phyloP scores from a whole-genome alignment of 495 filamentous ascomycete species.

The Chaetomidium leptoderma region DNA sequence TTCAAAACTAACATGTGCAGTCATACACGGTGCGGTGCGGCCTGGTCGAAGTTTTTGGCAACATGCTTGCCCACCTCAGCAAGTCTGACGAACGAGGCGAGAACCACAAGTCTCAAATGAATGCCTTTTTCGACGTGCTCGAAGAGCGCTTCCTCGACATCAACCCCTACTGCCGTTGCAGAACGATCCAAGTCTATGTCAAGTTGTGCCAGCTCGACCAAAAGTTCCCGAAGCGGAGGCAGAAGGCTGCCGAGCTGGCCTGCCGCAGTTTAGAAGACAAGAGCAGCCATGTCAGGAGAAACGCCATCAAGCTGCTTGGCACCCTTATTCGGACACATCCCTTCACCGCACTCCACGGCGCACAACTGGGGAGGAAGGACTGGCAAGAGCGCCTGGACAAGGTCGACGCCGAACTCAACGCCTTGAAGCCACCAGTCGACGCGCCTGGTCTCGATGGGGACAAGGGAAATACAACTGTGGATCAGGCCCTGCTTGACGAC shows the following conservation, averaged over 20 bases:
- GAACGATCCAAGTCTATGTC: constrained; percentile 88
- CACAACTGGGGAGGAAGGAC: constrained; percentile 74
- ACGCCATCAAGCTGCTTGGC: constrained; percentile 88
- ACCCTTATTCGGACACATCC: constrained; percentile 89
- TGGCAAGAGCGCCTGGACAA: constrained; percentile 76
- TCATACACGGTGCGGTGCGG: constrained; percentile 92
- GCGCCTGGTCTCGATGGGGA: constrained; percentile 69
- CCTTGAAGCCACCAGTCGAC: constrained; percentile 71
- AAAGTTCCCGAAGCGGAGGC: constrained; percentile 89
- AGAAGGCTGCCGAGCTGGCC: constrained; percentile 79
- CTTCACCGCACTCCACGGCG: constrained; percentile 87
- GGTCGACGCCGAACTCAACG: constrained; percentile 75
- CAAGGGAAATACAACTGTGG: constrained; percentile 55
- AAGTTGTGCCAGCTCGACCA: constrained; percentile 88
- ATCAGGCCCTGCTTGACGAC: constrained; percentile 78
- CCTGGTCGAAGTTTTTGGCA: constrained; percentile 97
- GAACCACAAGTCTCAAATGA: constrained; percentile 88
- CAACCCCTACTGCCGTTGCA: constrained; percentile 92
- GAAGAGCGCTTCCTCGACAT: constrained; percentile 95
- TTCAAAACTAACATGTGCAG: constrained; percentile 21
- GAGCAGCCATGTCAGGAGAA: constrained; percentile 92
- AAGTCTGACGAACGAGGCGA: constrained; percentile 86
- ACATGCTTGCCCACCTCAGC: constrained; percentile 84
- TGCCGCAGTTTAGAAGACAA: constrained; percentile 90
- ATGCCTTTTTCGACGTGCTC: constrained; percentile 92